Evolutionary conservation across 495 filamentous ascomycete genomes (phyloP), one percentile per base, ranked within the genome.

Genomic region (Aspergillus panamensis): DNA sequence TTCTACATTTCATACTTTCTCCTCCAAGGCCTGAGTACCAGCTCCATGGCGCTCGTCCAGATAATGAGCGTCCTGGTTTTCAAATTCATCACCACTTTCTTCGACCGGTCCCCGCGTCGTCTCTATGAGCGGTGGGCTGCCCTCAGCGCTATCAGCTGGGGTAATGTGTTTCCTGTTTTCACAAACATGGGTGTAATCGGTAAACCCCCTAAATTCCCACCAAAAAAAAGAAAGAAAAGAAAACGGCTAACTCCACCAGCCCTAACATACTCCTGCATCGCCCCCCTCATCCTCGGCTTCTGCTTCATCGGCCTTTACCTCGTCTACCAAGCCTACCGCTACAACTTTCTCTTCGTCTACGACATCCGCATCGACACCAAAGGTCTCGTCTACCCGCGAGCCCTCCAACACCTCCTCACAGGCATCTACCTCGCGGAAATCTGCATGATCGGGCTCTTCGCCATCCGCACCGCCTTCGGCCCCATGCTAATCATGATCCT

Each of bases 1-100:
- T 90, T 96, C 67, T 96, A 94, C 72, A 88, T 96, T 40, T 87
- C 88, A 1, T 96, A 93, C 75, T 92, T 96, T 66, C 85, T 96
- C 55, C 82, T 96, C 19, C 90, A 96, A 66, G 92, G 92, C 39
- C 69, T 96, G 44, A 86, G 83, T 20, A 80, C 92, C 63, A 86
- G 88, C 48, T 81, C 89, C 0, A 74, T 84, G 52, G 80, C 87
- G 3, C 73, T 96, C 10, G 83, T 92, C 8, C 88, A 92, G 65
- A 81, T 91, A 17, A 69, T 80, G 42, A 89, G 90, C 19, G 84
- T 91, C 32, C 62, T 90, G 55, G 70, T 93, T 40, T 91, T 91
- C 72, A 82, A 83, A 29, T 66, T 96, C 14, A 72, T 96, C 45
- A 88, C 90, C 66, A 88, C 81, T 20, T 76, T 85, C 51, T 75